Conservation (phyloP, 2,329 filamentous ascomycete species). For the Aspergillus pseudoglaucus region DNA sequence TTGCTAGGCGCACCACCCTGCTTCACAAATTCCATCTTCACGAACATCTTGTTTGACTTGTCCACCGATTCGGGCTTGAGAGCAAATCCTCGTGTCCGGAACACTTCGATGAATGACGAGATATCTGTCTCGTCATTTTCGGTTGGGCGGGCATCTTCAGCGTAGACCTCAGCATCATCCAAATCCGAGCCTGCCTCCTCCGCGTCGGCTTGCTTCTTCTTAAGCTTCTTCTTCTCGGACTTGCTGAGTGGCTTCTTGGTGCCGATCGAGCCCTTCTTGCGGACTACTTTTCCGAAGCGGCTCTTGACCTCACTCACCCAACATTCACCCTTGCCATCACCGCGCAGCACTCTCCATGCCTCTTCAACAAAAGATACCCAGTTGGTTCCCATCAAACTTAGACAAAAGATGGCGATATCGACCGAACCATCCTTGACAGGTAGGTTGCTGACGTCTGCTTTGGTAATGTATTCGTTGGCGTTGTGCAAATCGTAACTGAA, state of each 20-base stretch:
- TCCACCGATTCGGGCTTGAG: slow-evolving; percentile 69
- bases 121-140: slow-evolving; percentile 75
- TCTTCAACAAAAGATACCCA: slow-evolving; percentile 97
- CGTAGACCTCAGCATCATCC: slow-evolving; percentile 50
- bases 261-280: slow-evolving; percentile 37
- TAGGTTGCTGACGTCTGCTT: slow-evolving; percentile 80
- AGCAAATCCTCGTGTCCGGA: slow-evolving; percentile 76
- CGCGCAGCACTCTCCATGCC: slow-evolving; percentile 81
- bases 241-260: slow-evolving; percentile 35
- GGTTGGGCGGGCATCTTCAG: slow-evolving; percentile 42
- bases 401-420: slow-evolving; percentile 88
- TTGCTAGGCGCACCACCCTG: slow-evolving; percentile 60
- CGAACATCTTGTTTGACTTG: slow-evolving; percentile 94
- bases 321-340: slow-evolving; percentile 75
- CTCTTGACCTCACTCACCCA: slow-evolving; percentile 98
- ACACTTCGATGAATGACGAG: slow-evolving; percentile 74
- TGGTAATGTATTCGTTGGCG: slow-evolving; percentile 68
- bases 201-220: slow-evolving; percentile 43
- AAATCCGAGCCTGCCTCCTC: slow-evolving; percentile 34
- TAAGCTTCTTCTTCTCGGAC: slow-evolving; percentile 37
- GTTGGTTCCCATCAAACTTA: slow-evolving; percentile 98
- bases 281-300: slow-evolving; percentile 63
- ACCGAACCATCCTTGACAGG: slow-evolving; percentile 68
- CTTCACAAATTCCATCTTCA: slow-evolving; percentile 93
- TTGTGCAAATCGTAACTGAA: slow-evolving; percentile 82